phyloP scores from a whole-genome alignment of 176 grass and related monocot species.

The Zizania latifolia region DNA sequence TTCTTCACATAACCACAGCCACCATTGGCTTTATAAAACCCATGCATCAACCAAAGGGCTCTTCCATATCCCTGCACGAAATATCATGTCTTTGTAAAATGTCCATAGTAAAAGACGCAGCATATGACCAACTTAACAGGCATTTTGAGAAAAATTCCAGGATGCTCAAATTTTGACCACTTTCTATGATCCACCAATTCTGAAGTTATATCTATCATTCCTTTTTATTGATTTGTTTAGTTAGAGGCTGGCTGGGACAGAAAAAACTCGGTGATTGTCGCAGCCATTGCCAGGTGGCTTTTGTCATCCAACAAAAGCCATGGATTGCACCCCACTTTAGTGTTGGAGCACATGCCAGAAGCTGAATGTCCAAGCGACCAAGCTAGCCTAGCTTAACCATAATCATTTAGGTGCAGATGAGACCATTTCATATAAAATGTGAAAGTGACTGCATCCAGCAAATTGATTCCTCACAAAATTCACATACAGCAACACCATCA shows the following conservation, averaged over 20 bases:
- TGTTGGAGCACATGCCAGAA: background rate
- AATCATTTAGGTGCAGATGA: background rate
- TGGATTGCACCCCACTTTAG: background rate
- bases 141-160: background rate
- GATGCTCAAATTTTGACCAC: background rate
- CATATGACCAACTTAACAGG: background rate
- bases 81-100: background rate
- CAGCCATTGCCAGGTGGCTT: background rate
- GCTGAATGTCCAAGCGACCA: background rate
- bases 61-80: slow-evolving; percentile 79
- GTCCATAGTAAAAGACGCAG: background rate
- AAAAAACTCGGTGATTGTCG: background rate
- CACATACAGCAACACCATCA: background rate
- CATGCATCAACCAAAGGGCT: slow-evolving; percentile 96
- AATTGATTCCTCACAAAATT: background rate
- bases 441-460: background rate
- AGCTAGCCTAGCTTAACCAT: background rate
- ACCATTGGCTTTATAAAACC: slow-evolving; percentile 88
- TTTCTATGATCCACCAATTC: background rate
- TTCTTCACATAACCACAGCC: slow-evolving; percentile 92
- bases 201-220: too few relatives aligned
- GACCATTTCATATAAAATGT: background rate
- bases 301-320: background rate
- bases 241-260: background rate
- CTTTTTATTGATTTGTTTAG: background rate